phyloP scores from a whole-genome alignment of 495 filamentous ascomycete species.

The Penicillium salamii region DNA sequence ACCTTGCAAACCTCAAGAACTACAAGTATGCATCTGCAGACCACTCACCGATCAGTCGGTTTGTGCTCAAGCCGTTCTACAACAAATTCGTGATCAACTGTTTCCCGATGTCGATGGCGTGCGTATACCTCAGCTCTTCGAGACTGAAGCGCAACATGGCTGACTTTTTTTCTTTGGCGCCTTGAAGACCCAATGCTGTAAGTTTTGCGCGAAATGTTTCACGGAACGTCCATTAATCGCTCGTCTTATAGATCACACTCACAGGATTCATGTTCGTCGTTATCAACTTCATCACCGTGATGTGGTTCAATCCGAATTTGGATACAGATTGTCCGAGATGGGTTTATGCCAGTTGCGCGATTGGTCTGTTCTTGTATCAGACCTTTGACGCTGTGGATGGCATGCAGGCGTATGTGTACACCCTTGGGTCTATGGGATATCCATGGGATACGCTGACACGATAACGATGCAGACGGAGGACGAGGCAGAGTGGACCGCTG shows the following conservation, averaged over 20 bases:
- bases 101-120: conserved; percentile 96
- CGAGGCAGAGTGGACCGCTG: conserved; percentile 85
- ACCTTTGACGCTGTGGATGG: conserved; percentile 98
- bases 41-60: conserved; percentile 81
- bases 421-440: background rate
- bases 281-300: conserved; percentile 84
- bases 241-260: conserved; percentile 67
- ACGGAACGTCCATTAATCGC: too few species aligned
- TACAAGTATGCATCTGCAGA: conserved; percentile 95
- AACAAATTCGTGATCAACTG: conserved; percentile 87
- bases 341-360: conserved; percentile 91
- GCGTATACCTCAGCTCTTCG: conserved; percentile 41
- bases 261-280: conserved; percentile 90
- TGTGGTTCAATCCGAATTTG: conserved; percentile 94
- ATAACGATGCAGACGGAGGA: conserved; percentile 61
- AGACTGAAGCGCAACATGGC: conserved; percentile 4
- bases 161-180: conserved; percentile 18
- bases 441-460: conserved; percentile 19
- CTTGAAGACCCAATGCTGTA: conserved; percentile 58
- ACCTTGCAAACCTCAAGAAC: conserved; percentile 78
- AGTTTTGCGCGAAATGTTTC: conserved; percentile 29
- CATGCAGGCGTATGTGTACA: conserved; percentile 71
- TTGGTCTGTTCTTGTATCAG: conserved; percentile 92
- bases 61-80: conserved; percentile 96
- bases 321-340: conserved; percentile 90